Base-by-base conservation (phyloP, 768 basidiomycete genomes). In the Russula sp. region DNA sequence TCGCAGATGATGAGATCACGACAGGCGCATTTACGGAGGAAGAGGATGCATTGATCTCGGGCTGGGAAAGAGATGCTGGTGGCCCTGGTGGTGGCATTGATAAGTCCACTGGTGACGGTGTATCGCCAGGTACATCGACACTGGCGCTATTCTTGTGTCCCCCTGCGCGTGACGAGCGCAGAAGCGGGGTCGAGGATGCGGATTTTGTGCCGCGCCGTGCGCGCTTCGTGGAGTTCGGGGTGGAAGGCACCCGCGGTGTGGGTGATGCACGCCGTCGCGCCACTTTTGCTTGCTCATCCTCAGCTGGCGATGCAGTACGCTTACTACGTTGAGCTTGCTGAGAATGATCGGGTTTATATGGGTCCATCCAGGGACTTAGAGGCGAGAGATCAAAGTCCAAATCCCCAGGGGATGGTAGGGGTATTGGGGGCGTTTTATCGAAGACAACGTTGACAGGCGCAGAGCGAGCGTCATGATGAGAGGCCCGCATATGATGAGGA, bases 71-170 rank as follows among this genome's bases (percentile, higher is more conserved):
- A 18, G 63, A 44, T 40, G 69, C 61, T 5, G 84, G 83, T 8
- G 81, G 76, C 10, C 89, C 90, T 9, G 92, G 91, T 0, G 94
- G 93, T 1, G 92, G 92, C 92, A 95, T 94, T 11, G 85, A 81
- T 22, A 90, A 75, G 75, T 96, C 94, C 1, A 96, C 92, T 2
- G 94, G 93, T 6, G 90, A 92, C 0, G 94, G 92, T 0, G 89
- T 85, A 69, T 90, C 88, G 13, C 71, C 73, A 13, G 72, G 72
- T 18, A 70, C 50, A 10, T 73, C 71, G 18, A 65, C 63, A 18
- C 57, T 63, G 22, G 74, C 77, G 48, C 76, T 72, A 32, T 73
- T 75, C 71, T 80, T 80, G 42, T 78, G 77, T 64, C 78, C 77
- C 36, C 80, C 73, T 5, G 74, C 71, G 20, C 79, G 76, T n/a